A percentile compares a stretch with the other conserved stretches of the same genome.
phyloP scores from a whole-genome alignment of 2,329 filamentous ascomycete genomes.

The Aureobasidium sp. region DNA sequence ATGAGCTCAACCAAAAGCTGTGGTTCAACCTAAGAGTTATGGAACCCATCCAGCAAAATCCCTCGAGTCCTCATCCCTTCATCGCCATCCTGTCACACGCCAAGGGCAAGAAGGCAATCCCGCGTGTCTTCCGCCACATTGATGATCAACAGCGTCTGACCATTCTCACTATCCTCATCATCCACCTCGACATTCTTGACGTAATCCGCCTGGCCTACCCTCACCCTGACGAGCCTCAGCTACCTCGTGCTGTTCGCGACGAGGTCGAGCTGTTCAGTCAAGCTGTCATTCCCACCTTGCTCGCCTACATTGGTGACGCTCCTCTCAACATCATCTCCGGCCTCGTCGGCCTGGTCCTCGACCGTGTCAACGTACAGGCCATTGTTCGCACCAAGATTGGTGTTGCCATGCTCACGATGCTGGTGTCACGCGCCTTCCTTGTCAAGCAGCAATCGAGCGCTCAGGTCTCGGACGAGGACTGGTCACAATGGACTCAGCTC shows the following conservation, averaged over 20 bases:
- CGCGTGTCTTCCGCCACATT: slow-evolving; percentile 89
- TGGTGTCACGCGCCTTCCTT: slow-evolving; percentile 88
- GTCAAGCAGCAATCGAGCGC: slow-evolving; percentile 70
- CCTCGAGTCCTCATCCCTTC: slow-evolving; percentile 73
- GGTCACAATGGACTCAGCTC: slow-evolving; percentile 73
- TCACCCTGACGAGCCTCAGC: slow-evolving; percentile 58
- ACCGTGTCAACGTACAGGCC: slow-evolving; percentile 73
- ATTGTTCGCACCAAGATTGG: slow-evolving; percentile 83
- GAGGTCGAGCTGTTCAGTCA: slow-evolving; percentile 87
- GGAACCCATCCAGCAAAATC: slow-evolving; percentile 66
- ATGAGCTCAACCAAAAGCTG: slow-evolving; percentile 67
- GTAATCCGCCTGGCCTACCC: slow-evolving; percentile 79
- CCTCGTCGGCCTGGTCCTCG: slow-evolving; percentile 75
- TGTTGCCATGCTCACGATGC: slow-evolving; percentile 83
- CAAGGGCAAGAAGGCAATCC: slow-evolving; percentile 95
- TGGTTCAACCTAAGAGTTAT: slow-evolving; percentile 89
- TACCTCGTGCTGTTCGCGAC: slow-evolving; percentile 74
- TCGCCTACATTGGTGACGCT: slow-evolving; percentile 85
- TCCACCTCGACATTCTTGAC: slow-evolving; percentile 86
- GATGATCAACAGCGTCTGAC: slow-evolving; percentile 89
- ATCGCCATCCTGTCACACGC: slow-evolving; percentile 90
- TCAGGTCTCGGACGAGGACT: slow-evolving; percentile 63
- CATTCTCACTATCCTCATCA: slow-evolving; percentile 89
- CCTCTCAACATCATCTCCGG: slow-evolving; percentile 86
- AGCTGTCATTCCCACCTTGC: slow-evolving; percentile 81